Conservation (phyloP, 179 eudicot species). For the Patellifolia procumbens region DNA sequence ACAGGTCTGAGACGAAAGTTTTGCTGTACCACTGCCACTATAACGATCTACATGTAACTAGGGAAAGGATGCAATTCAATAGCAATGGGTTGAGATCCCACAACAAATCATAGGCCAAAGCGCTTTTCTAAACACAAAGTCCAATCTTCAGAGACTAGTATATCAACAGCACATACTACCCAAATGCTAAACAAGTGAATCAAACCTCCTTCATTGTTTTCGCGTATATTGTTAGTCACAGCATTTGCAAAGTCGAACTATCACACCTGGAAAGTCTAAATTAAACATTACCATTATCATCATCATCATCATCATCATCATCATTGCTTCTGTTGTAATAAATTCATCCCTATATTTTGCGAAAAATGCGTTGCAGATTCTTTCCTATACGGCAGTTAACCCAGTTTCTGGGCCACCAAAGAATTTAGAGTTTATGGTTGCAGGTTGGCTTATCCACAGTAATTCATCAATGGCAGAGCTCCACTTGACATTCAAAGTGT, state of each 20-base stretch:
- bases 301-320: slow-evolving; percentile 13
- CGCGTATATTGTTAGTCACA: not conserved
- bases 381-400: slow-evolving; percentile 18
- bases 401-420: slow-evolving; percentile 25
- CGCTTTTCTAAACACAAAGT: slow-evolving; percentile 1
- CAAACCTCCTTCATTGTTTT: not conserved
- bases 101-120: not conserved
- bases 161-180: not conserved
- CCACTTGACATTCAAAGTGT: slow-evolving; percentile 39
- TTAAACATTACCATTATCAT: not conserved
- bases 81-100: not conserved
- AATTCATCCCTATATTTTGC: not conserved
- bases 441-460: slow-evolving; percentile 19
- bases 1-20: too few species aligned
- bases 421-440: slow-evolving; percentile 22
- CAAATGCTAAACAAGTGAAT: not conserved
- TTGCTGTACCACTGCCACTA: too few species aligned
- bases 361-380: slow-evolving; percentile 23
- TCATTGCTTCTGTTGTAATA: not conserved
- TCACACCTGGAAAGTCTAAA: not conserved
- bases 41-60: too few species aligned
- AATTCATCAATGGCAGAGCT: slow-evolving; percentile 9
- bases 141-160: not conserved
- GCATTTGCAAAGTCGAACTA: not conserved
- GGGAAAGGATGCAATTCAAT: not conserved